Evolutionary conservation across 129 eudicot species (phyloP).

Genomic region (Pittosporum tobira): DNA sequence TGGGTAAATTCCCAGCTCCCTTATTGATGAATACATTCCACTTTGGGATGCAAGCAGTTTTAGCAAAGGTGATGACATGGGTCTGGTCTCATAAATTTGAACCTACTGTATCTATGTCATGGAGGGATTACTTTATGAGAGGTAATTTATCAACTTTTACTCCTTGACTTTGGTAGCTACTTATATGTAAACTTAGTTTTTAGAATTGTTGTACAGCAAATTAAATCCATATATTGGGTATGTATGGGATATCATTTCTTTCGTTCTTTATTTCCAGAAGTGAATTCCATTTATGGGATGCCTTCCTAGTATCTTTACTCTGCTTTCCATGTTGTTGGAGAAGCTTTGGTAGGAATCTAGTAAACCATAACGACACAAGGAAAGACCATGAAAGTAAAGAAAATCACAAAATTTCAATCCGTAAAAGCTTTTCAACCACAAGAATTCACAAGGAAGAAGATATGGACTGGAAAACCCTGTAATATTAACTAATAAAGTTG

Average conservation of each 20-base stretch:
- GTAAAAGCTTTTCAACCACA: too few relatives aligned
- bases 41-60: conserved; percentile 92
- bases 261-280: not conserved
- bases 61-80: conserved; percentile 69
- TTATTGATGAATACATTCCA: conserved; percentile 89
- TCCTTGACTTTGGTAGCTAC: not conserved
- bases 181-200: not conserved
- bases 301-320: too few relatives aligned
- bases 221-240: not conserved
- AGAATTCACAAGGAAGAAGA: too few relatives aligned
- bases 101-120: conserved; percentile 57
- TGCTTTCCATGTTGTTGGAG: too few relatives aligned
- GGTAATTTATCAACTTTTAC: conserved; percentile 28
- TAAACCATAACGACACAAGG: too few relatives aligned
- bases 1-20: conserved; percentile 97
- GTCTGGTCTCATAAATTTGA: conserved; percentile 66
- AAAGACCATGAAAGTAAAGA: too few relatives aligned
- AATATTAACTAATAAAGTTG: too few relatives aligned
- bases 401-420: too few relatives aligned
- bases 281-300: too few relatives aligned
- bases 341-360: too few relatives aligned
- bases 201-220: not conserved
- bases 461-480: too few relatives aligned
- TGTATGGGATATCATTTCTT: too few relatives aligned
- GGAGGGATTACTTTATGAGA: conserved; percentile 91